Base-by-base conservation (phyloP, 257 asterid species). In the Fraxinus quadrangulata region DNA sequence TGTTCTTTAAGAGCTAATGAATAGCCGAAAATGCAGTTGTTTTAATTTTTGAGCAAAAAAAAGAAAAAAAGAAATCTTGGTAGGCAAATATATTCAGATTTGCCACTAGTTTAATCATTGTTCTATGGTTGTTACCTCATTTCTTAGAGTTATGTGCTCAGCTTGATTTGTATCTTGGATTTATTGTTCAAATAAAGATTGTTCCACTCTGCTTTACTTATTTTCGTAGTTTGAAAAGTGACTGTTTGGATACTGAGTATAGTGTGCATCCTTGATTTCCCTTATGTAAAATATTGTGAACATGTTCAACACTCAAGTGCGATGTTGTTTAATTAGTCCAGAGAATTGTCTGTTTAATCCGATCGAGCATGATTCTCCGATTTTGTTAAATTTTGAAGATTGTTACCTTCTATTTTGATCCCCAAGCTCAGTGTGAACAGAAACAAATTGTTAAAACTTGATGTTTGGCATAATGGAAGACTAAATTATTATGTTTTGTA, bases 1-100 rank as follows among this genome's bases (percentile, higher is more conserved):
- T 67, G 65, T 70, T 84, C 70, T 70, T 73, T 75, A 70, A 72
- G 68, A 37, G 78, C 73, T 36, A 12, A 78, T 81, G 77, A 71
- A 82, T 74, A 80, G 80, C 67, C 54, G 76, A 51, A 34, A 13
- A 71, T 72, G 34, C 40, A 63, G 75, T 74, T 79, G 72, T 76
- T 40, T 65, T 76, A 59, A 33, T 65, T 28, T 34, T 74, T 39
- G 30, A 17, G 45, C 36, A n/a, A 10, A 16, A 16, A 11, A 30
- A 31, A 31, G n/a, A n/a, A n/a, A n/a, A 28, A 28, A 28, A 28
- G 2, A 30, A 51, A 69, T 47, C 68, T 76, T 49, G 59, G 33
- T 28, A 5, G 45, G 28, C 2, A 39, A 8, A 61, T 45, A 17
- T 14, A 24, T 75, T 49, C 30, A 37, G 70, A 26, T 69, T 75